Evolutionary conservation across 1,284 basidiomycete species (phyloP).

Genomic region (Boletus mariae): DNA sequence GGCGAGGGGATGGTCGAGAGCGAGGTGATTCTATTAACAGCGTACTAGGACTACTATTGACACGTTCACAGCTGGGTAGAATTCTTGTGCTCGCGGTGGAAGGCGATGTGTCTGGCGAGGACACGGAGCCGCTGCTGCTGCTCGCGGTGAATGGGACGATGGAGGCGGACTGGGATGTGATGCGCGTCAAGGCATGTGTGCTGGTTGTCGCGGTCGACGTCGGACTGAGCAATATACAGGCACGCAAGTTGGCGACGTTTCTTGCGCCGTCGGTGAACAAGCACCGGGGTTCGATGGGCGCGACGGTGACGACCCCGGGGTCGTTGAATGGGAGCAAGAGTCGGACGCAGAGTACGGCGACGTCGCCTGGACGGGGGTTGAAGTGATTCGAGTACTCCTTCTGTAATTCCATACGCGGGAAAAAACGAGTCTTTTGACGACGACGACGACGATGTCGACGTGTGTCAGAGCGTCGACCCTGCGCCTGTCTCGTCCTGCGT

Average conservation of each 20-base stretch:
- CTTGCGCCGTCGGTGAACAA: slow-evolving; percentile 41
- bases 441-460: slow-evolving; percentile 24
- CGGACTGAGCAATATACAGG: slow-evolving; percentile 38
- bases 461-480: slow-evolving; percentile 18
- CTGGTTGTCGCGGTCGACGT: neutral
- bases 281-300: slow-evolving; percentile 32
- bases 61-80: slow-evolving; percentile 52
- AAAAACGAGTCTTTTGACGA: slow-evolving; percentile 12
- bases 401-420: slow-evolving; percentile 19
- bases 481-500: slow-evolving; percentile 11
- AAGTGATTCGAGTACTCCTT: slow-evolving; percentile 5
- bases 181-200: slow-evolving; percentile 54
- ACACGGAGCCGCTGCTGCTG: slow-evolving; percentile 53
- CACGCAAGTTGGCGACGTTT: slow-evolving; percentile 45
- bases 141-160: slow-evolving; percentile 63
- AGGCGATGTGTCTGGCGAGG: slow-evolving; percentile 28
- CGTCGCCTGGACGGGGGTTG: slow-evolving; percentile 28
- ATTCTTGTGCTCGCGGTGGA: slow-evolving; percentile 65
- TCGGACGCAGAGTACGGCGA: slow-evolving; percentile 28
- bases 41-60: neutral
- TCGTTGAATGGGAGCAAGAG: slow-evolving; percentile 20
- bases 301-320: slow-evolving; percentile 2
- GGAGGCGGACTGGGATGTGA: slow-evolving; percentile 57
- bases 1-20: slow-evolving; percentile 62
- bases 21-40: slow-evolving; percentile 45